Percentiles rank a stretch among this genome's conserved stretches.
Conservation (phyloP, 108 stramenopile genomes). For the Nitzschia inconspicua region DNA sequence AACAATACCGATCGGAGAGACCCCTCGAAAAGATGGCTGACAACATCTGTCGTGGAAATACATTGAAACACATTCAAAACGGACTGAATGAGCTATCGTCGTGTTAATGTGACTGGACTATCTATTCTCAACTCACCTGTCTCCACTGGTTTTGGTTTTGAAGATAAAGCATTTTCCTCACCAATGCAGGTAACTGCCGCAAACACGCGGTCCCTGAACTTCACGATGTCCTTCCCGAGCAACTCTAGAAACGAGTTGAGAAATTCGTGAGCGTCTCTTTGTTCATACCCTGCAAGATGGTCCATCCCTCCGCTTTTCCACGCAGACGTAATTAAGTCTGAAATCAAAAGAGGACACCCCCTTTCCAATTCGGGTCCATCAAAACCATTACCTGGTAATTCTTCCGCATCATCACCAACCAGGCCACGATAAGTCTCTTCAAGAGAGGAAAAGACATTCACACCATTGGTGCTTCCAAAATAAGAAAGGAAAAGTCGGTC, state of each 20-base stretch:
- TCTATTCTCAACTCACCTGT: slow-evolving; percentile 12
- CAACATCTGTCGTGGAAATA: slow-evolving; percentile 27
- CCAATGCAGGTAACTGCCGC: slow-evolving; percentile 10
- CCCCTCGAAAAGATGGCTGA: slow-evolving; percentile 73
- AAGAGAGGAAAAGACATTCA: slow-evolving; percentile 42
- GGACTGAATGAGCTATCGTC: no score
- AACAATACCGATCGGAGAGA: slow-evolving; percentile 64
- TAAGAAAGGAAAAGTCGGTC: slow-evolving; percentile 67
- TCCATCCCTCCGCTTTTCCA: slow-evolving; percentile 75
- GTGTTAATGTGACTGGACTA: no score
- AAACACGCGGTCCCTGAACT: slow-evolving; percentile 16
- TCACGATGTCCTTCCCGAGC: slow-evolving; percentile 37
- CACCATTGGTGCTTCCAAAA: slow-evolving; percentile 58
- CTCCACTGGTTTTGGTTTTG: not conserved
- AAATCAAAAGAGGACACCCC: slow-evolving; percentile 79
- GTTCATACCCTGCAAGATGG: slow-evolving; percentile 79
- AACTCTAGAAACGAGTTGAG: slow-evolving; percentile 78
- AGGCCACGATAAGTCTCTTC: slow-evolving; percentile 18
- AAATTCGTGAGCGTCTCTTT: slow-evolving; percentile 91
- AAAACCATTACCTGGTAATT: not conserved
- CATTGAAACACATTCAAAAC: not conserved
- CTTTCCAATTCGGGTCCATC: slow-evolving; percentile 17
- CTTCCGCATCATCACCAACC: slow-evolving; percentile 3
- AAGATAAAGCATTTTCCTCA: slow-evolving; percentile 19
- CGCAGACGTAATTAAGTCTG: slow-evolving; percentile 74